A percentile compares a stretch with the other conserved stretches of the same genome.
Evolutionary conservation across 345 rosid species (phyloP).

Genomic region (Populus tremula): DNA sequence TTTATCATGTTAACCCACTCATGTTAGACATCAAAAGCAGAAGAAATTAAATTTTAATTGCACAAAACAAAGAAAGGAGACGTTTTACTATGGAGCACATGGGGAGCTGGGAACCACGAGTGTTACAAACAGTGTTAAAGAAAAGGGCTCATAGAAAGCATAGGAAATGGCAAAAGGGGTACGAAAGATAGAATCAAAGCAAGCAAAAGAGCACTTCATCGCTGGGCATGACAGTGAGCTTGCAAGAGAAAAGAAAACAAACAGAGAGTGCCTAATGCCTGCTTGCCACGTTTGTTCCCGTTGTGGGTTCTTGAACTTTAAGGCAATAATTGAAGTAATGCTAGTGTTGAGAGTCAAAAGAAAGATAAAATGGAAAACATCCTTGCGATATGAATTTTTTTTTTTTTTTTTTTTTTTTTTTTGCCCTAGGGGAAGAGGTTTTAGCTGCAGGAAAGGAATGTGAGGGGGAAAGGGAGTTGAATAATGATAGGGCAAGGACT

Average conservation of each 20-base stretch:
- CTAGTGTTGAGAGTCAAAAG: slow-evolving; percentile 16
- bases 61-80: not conserved
- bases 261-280: not conserved
- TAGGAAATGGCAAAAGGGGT: not conserved
- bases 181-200: slow-evolving; percentile 11
- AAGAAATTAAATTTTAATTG: not conserved
- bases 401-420: not conserved
- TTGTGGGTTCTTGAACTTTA: slow-evolving; percentile 12
- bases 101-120: not conserved
- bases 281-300: slow-evolving; percentile 3
- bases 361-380: not conserved
- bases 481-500: not conserved
- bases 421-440: not conserved
- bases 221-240: slow-evolving; percentile 5
- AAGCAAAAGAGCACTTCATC: slow-evolving; percentile 11
- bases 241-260: not conserved
- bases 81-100: too few species aligned
- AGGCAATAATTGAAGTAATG: slow-evolving; percentile 24
- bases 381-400: not conserved
- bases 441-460: slow-evolving; percentile 4
- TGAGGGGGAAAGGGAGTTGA: not conserved
- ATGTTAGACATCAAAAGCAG: not conserved
- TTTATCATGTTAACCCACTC: not conserved
- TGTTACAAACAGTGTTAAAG: not conserved
- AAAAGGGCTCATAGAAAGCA: not conserved